Evolutionary conservation across 73 alveolate genomes (phyloP), one percentile per base, ranked within the genome.

Genomic region (Effrenium voratum): DNA sequence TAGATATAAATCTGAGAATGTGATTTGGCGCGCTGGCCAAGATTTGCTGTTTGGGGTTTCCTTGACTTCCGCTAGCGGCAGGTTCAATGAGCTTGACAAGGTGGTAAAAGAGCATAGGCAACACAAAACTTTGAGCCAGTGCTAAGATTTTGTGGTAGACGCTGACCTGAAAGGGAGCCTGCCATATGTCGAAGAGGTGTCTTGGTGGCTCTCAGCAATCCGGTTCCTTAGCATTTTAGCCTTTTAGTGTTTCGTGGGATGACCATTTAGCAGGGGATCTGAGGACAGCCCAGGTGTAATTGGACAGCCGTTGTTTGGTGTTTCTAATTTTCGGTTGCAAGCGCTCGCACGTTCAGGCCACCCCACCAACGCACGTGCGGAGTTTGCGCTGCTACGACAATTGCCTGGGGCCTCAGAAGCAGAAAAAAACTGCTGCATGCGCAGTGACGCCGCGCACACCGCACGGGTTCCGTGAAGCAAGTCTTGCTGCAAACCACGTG

Each of bases 341-440:
- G 26, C 26, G 63, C 8, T 52, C 5, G 40, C 82, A 13, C 26
- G 49, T 28, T 32, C 36, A 90, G 97, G 97, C 52, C 49, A 40
- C 10, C 5, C 97, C 97, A 0, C 88, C 97, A 5, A 52, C 68
- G 66, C 68, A 87, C 34, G 97, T 70, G 15, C 97, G 46, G 4
- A 46, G 59, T 46, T 28, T 90, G 41, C 86, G 87, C 87, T 90
- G 97, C 97, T 70, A 66, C 97, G 16, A 70, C 57, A 90, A 90
- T 30, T 44, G 82, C 82, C 19, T 36, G 49, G 30, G 28, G 24
- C 46, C 41, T 59, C 34, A 5, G 30, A 6, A 32, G 38, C 24
- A n/a, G 46, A 24, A 41, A 32, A 32, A 32, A 13, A 2, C 44
- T 26, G 0, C 10, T 26, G 80, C 8, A 32, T 63, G 16, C 6